phyloP scores from a whole-genome alignment of 805 yeast species.

The Saccharomycopsis capsularis region DNA sequence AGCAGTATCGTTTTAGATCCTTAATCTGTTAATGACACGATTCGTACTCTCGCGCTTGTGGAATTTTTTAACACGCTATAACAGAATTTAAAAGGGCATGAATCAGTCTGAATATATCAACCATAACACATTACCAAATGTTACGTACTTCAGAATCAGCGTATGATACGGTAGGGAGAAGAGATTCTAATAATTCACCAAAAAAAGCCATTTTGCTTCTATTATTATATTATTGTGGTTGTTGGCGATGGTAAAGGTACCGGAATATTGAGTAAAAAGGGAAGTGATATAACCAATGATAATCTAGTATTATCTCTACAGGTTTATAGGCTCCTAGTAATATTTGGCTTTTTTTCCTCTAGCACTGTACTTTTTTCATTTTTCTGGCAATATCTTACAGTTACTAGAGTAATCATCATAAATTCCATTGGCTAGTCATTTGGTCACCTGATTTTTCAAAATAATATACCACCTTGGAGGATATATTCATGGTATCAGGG shows the following conservation, averaged over 20 bases:
- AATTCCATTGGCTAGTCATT: slow-evolving; percentile 8
- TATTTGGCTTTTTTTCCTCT: background rate
- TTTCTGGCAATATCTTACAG: no score
- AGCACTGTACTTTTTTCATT: background rate
- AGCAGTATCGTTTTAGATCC: no score
- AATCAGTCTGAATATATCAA: no score
- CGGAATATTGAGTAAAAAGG: no score
- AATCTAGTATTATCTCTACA: no score
- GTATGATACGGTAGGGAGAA: slow-evolving; percentile 38
- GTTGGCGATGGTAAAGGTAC: background rate
- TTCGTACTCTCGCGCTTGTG: no score
- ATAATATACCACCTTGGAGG: background rate
- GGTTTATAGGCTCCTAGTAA: no score
- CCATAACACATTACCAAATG: background rate
- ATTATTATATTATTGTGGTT: background rate
- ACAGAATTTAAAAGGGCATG: no score
- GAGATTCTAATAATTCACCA: slow-evolving; percentile 41
- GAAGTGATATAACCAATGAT: background rate
- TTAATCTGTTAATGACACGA: no score
- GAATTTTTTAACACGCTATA: no score
- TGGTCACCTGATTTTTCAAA: slow-evolving; percentile 1
- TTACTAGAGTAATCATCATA: slow-evolving; percentile 11
- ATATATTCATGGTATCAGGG: no score
- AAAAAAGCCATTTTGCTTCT: slow-evolving; percentile 35
- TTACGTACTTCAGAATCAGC: slow-evolving; percentile 30